Base-by-base conservation (phyloP, 192 early-diverging fungal genomes). In the Lobosporangium transversale region DNA sequence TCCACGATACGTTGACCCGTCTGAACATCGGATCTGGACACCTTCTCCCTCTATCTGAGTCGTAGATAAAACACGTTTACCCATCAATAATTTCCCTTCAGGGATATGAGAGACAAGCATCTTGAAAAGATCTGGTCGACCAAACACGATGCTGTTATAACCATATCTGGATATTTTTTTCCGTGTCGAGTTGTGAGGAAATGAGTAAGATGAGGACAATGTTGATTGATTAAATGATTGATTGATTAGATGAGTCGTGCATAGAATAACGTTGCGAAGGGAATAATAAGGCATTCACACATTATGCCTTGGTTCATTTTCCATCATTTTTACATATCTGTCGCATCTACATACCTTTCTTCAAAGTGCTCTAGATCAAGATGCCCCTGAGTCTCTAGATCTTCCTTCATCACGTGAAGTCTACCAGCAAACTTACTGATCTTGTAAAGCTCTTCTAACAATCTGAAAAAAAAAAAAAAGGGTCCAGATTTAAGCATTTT, bases 271-370 rank as follows among this genome's bases (percentile, higher is more conserved):
- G n/a, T n/a, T n/a, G n/a, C n/a, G n/a, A n/a, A n/a, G n/a, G n/a
- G n/a, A n/a, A n/a, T n/a, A n/a, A n/a, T n/a, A n/a, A n/a, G n/a
- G n/a, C n/a, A n/a, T n/a, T n/a, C n/a, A n/a, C n/a, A n/a, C n/a
- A n/a, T n/a, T n/a, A n/a, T n/a, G n/a, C n/a, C n/a, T n/a, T n/a
- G n/a, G n/a, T n/a, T n/a, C n/a, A n/a, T n/a, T n/a, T n/a, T n/a
- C n/a, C n/a, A n/a, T n/a, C n/a, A n/a, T n/a, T n/a, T n/a, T n/a
- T n/a, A n/a, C n/a, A n/a, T n/a, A n/a, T n/a, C n/a, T n/a, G n/a
- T n/a, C n/a, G n/a, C n/a, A n/a, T n/a, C n/a, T n/a, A n/a, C n/a
- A 40, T 68, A 76, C 73, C 73, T 60, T 49, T 76, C 64, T 1
- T 35, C 18, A 30, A 62, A 67, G 29, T 76, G 64, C 35, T 66